Base-by-base conservation (phyloP, 805 yeast genomes). In the Ogataea pignaliae region DNA sequence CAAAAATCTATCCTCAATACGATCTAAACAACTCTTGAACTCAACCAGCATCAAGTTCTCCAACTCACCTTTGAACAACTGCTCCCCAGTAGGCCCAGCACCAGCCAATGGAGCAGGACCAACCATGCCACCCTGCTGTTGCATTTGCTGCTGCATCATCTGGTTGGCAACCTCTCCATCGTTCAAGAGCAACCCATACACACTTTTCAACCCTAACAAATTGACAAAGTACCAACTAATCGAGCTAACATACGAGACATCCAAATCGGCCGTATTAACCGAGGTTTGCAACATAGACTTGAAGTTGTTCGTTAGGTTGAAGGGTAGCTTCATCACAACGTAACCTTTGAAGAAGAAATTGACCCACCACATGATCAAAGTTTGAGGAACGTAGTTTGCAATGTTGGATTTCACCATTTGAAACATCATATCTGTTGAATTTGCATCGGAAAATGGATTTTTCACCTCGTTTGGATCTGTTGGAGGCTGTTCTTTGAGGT, bases 191-290 rank as follows among this genome's bases (percentile, higher is more conserved):
- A 91, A 72, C 33, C 85, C 75, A 61, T 83, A 85, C 1, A 93
- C 81, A 0, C 96, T 85, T 52, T 79, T 78, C 47, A 93, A 73
- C 28, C 98, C 98, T 40, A 90, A 64, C 48, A 88, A 77, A 43
- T 88, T 86, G 42, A 91, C 85, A 62, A 93, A 87, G 63, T 91
- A 93, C 98, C 98, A 93, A 5, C 97, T 88, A 16, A 93, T 84
- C 3, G 96, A 82, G 32, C 93, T 83, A 14, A 93, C 98, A 80
- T 96, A 93, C 26, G 95, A 71, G 9, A 83, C 96, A 59, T 90
- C 93, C 45, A 93, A 70, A 56, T 91, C 95, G 1, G 83, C 74
- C 0, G 98, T 89, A 45, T 73, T 75, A 12, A 93, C 84, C 8
- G 97, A 96, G 28, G 78, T 79, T 65, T 93, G 99, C 36, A 93